Base-by-base conservation (phyloP, 1,284 basidiomycete genomes). In the Spongispora temasekensis region DNA sequence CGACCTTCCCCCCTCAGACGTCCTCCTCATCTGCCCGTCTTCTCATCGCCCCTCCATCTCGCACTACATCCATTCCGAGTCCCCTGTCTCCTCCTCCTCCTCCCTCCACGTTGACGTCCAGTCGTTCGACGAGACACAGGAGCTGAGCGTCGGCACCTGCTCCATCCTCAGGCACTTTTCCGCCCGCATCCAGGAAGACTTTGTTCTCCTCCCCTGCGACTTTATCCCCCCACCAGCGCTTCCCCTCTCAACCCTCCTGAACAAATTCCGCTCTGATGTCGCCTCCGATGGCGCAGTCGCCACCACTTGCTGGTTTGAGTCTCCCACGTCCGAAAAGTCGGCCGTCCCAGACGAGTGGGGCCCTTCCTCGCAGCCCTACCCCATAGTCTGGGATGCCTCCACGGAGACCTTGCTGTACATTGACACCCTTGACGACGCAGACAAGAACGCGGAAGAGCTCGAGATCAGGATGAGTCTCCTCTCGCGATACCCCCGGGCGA, bases 141-240 rank as follows among this genome's bases (percentile, higher is more conserved):
- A 89, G 37, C 75, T 81, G 13, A 80, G 81, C 52, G 79, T 81
- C 5, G 91, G 91, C 46, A 92, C 91, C 3, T 89, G 88, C 64
- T 79, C 83, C 30, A 78, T 93, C 37, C 81, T 94, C 57, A 80
- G 84, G 46, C 85, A 90, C 69, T 90, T 93, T 69, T 80, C 89
- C 3, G 75, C 70, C 54, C 85, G 87, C 53, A 91, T 93, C 61
- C 78, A 82, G 59, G 83, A 87, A 68, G 95, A 97, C 75, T 95
- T 97, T 74, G 84, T 97, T 44, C 75, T 98, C n/a, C 82, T 97
- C 1, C 91, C 95, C 2, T 97, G 94, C 74, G 95, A 98, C 75
- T 90, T 97, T 58, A 83, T 95, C 21, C 88, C 94, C 12, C 90
- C 93, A 0, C 79, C 87, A 1, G 77, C 84, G 0, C 81, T 97